Evolutionary conservation across 2,329 filamentous ascomycete genomes (phyloP).

Genomic region (Endothia cerciana): DNA sequence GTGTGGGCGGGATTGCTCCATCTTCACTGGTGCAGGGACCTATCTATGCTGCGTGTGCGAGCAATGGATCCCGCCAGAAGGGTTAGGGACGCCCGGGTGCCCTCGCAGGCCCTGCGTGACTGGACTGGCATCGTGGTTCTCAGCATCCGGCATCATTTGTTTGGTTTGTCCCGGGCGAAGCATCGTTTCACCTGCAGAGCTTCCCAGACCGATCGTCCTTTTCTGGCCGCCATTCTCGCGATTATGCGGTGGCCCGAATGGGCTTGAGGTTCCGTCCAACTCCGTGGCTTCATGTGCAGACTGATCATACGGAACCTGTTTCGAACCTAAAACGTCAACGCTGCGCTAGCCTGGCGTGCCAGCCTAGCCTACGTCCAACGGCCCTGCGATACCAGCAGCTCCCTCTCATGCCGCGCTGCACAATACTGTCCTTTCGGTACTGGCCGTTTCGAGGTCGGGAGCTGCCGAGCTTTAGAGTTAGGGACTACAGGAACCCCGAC

Average conservation of each 20-base stretch:
- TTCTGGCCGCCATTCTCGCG: background rate
- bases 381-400: background rate
- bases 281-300: background rate
- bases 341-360: background rate
- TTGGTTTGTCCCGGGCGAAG: background rate
- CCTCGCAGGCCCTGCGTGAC: background rate
- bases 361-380: background rate
- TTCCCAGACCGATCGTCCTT: background rate
- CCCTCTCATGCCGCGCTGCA: background rate
- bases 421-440: background rate
- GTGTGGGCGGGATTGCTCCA: background rate
- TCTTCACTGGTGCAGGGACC: background rate
- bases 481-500: background rate
- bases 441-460: background rate
- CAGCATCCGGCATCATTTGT: background rate
- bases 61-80: no score
- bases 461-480: background rate
- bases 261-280: background rate
- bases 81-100: no score
- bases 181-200: slow-evolving; percentile 4
- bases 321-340: slow-evolving; percentile 22
- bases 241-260: background rate
- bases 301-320: slow-evolving; percentile 25
- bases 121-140: background rate
- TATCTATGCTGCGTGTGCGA: no score